Base-by-base conservation (phyloP, 208 protist genomes). In the Wallacemonas sp. region DNA sequence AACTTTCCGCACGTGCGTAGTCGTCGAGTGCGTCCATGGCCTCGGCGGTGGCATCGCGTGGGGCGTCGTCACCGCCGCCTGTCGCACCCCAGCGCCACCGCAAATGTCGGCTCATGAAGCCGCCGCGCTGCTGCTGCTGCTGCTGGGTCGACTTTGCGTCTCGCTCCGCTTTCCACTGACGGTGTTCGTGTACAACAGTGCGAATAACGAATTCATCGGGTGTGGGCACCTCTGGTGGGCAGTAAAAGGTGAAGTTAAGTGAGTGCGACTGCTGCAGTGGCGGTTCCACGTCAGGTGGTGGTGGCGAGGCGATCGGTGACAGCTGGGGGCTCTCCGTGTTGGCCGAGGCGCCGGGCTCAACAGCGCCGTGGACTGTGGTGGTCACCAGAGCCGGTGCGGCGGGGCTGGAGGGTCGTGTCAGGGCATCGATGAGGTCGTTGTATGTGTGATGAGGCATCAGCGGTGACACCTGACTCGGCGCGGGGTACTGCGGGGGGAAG, bases 391-490 rank as follows among this genome's bases (percentile, higher is more conserved):
- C 41, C 15, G 9, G 9, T 46, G 17, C 24, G 15, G 41, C 41
- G 10, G 50, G 50, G 5, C 13, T 24, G 5, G 50, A 34, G 5
- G 50, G 50, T 6, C 50, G 50, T n/a, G 50, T 57, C 17, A 57
- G 50, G 12, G 21, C 29, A 10, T 41, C 26, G 13, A 24, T 32
- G 30, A 57, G 30, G 19, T 57, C 50, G 30, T 57, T 32, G 50
- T 57, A 57, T 4, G 50, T 57, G 30, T 57, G 50, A 13, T 19
- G 50, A 3, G 50, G 50, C 50, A 57, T 57, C 30, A 57, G 30
- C 9, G 50, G 50, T 6, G 50, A 3, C 12, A 57, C 29, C n/a
- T 57, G 26, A 5, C 13, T 26, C 30, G 50, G 50, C 10, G 50
- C 50, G 4, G 50, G 50, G 30, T 39, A 57, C 50, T 57, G 50